Evolutionary conservation across 2,329 filamentous ascomycete genomes (phyloP), one percentile per base, ranked within the genome.

Genomic region (Pseudogymnoascus sp.): DNA sequence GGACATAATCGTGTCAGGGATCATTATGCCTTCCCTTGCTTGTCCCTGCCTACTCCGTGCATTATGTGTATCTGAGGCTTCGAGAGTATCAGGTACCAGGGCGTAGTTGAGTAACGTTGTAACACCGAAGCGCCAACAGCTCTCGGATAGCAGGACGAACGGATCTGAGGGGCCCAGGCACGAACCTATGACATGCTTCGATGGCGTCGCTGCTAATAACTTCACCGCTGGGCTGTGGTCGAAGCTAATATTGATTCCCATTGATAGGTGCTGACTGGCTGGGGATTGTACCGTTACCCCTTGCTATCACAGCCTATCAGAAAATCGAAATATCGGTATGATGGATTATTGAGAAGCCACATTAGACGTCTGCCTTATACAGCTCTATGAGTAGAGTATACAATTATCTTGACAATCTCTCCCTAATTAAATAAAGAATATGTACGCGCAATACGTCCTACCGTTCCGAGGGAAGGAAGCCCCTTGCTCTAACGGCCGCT

Each of bases 1-100:
- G 49, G 49, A 34, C 49, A 56, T 56, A 56, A 56, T 56, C 49
- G 28, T 56, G 49, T 34, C 49, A 56, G 49, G 49, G 49, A 34
- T 56, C 25, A 56, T 34, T 56, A 28, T 56, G 49, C 4, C 25
- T 31, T 56, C 25, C 49, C 49, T 56, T 56, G 49, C 25, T 12
- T 56, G 25, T 56, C 49, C 49, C 49, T 56, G 49, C 49, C 49
- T 56, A 56, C 49, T 56, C 49, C 25, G n/a, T 56, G 34, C 49
- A 18, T 16, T 18, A 18, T 56, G 49, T 56, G 49, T 34, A 34
- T 56, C 49, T 56, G 49, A 56, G n/a, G 49, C 49, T 31, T 18
- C 3, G 28, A 18, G 49, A 34, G 49, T 56, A n/a, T 56, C 49
- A 56, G 49, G 25, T 56, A 56, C 49, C 25, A 56, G 46, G 46